Evolutionary conservation across 495 filamentous ascomycete species (phyloP), one percentile per base, ranked within the genome.

Genomic region (Cercophora sp.): DNA sequence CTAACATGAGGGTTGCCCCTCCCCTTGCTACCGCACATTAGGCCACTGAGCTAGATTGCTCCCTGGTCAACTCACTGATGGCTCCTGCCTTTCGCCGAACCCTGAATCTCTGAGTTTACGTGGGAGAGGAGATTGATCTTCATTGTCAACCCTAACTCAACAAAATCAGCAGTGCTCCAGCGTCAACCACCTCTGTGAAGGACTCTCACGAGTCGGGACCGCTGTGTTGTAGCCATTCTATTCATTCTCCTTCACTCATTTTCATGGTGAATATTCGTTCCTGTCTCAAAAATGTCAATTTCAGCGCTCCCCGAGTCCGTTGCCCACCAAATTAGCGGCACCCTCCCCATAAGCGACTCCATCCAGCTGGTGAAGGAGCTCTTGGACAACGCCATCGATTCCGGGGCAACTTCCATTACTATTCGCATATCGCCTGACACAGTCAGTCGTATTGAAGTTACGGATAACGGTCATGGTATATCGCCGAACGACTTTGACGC

Each of bases 391-490:
- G 82, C 89, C 16, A 74, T 97, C 8, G 93, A 97, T 66, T 87
- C 92, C 3, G 77, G 78, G 20, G 87, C 92, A 4, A 83, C 85
- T 2, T 81, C 81, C 0, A 75, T 97, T 31, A 76, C 81, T 24
- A 71, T 97, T 26, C 77, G 91, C 50, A 74, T 96, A 23, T 86
- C 88, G 2, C 58, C 73, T 20, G 91, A 96, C 56, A 82, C 86
- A 0, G 63, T 96, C 10, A 87, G 92, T 64, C 73, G 80, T n/a
- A 85, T 98, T 40, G 87, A 92, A 56, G 84, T 96, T 48, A 85
- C 87, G 52, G 93, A 98, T 67, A 95, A 96, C 69, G 93, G 93
- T 19, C 69, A 82, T 54, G 93, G 93, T 1, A 94, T 98, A 53
- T 64, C 78, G 8, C 71, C 78, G 2, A 80, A 79, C 4, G 91